phyloP scores from a whole-genome alignment of 371 early-diverging fungal genomes.

The Globomyces sp. region DNA sequence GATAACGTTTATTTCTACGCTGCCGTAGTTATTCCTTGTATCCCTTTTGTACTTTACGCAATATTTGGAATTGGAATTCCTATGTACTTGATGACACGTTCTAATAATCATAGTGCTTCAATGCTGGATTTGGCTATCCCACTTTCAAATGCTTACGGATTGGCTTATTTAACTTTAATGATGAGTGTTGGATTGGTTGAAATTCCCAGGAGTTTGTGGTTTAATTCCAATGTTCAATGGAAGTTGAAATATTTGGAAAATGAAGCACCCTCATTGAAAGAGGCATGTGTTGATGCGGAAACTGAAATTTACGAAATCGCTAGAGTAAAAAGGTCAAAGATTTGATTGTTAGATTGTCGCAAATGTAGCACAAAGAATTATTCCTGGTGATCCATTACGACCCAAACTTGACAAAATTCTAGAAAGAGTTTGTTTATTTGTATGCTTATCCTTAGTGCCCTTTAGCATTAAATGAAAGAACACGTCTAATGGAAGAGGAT shows the following conservation, averaged over 20 bases:
- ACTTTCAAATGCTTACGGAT: slow-evolving; percentile 89
- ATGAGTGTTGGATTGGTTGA: slow-evolving; percentile 92
- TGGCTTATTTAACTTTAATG: slow-evolving; percentile 79
- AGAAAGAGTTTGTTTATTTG: slow-evolving; percentile 24
- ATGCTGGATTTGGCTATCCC: slow-evolving; percentile 87
- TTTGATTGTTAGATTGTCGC: slow-evolving; percentile 29
- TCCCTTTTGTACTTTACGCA: slow-evolving; percentile 62
- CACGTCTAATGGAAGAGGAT: slow-evolving; percentile 26
- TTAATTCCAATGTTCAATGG: slow-evolving; percentile 54
- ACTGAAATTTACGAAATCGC: slow-evolving; percentile 67
- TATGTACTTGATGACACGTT: slow-evolving; percentile 16
- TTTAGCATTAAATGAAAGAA: slow-evolving; percentile 33
- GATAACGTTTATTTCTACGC: slow-evolving; percentile 81
- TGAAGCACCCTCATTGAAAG: slow-evolving; percentile 69
- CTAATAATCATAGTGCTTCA: slow-evolving; percentile 48
- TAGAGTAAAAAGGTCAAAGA: slow-evolving; percentile 43
- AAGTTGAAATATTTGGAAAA: slow-evolving; percentile 65
- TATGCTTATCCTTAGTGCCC: slow-evolving; percentile 31
- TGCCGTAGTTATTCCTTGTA: slow-evolving; percentile 56
- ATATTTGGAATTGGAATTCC: slow-evolving; percentile 57
- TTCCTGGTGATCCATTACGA: slow-evolving; percentile 48
- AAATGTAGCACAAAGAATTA: slow-evolving; percentile 45
- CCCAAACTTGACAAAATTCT: slow-evolving; percentile 57
- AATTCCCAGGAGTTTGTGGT: slow-evolving; percentile 84
- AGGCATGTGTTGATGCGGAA: slow-evolving; percentile 72